Conservation (phyloP, 148 eudicot genomes). For the Amaranthus palmeri region DNA sequence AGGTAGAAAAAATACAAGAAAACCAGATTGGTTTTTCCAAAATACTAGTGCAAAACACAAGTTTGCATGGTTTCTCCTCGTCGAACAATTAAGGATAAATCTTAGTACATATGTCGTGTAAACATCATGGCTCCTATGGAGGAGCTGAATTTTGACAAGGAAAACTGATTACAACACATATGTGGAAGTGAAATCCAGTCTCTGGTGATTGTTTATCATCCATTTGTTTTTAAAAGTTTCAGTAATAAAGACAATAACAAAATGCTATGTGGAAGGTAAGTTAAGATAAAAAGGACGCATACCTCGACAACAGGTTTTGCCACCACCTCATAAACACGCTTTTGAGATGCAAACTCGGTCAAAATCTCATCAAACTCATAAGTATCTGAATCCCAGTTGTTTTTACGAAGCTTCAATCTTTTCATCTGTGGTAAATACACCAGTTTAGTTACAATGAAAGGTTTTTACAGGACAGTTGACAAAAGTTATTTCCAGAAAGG, state of each 20-base stretch:
- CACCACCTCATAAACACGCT: slow-evolving; percentile 94
- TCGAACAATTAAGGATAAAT: too few relatives aligned
- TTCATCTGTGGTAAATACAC: slow-evolving; percentile 53
- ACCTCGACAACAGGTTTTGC: slow-evolving; percentile 98
- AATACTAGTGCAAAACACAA: too few relatives aligned
- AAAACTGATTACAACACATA: too few relatives aligned
- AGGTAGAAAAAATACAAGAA: too few relatives aligned
- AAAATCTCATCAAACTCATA: slow-evolving; percentile 91
- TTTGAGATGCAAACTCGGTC: slow-evolving; percentile 91
- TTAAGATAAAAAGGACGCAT: slow-evolving; percentile 12
- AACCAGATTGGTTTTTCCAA: too few relatives aligned
- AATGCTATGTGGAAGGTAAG: neutral
- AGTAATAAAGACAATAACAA: slow-evolving; percentile 4
- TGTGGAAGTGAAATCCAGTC: too few relatives aligned
- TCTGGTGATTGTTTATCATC: too few relatives aligned
- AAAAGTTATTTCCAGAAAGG: neutral
- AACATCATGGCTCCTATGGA: too few relatives aligned
- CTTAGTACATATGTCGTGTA: too few relatives aligned
- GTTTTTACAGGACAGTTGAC: neutral
- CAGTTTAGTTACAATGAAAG: neutral
- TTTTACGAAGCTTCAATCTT: slow-evolving; percentile 75
- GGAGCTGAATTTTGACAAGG: too few relatives aligned
- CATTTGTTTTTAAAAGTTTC: neutral
- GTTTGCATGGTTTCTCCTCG: too few relatives aligned
- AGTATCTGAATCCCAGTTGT: slow-evolving; percentile 94